Conservation (phyloP, 78 protist genomes). For the Planoprotostelium fungivorum region DNA sequence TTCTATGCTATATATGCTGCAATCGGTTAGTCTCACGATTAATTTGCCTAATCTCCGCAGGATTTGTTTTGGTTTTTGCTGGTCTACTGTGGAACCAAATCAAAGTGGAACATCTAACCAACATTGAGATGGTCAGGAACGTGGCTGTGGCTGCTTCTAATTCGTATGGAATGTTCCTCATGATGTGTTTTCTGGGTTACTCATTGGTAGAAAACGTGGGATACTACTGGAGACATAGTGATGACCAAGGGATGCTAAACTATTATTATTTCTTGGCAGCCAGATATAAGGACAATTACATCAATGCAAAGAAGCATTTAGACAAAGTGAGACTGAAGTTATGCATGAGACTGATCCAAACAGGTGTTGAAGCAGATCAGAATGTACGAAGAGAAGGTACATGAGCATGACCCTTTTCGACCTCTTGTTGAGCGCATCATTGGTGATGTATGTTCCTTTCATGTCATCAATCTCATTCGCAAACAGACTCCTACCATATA, state of each 20-base stretch:
- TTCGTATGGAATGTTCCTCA: not conserved
- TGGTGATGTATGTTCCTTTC: not conserved
- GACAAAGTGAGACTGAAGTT: not conserved
- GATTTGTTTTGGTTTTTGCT: not conserved
- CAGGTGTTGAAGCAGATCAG: not conserved
- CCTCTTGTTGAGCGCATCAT: not conserved
- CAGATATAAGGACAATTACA: not conserved
- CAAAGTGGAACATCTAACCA: too few species aligned
- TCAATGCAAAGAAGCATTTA: not conserved
- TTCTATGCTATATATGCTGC: not conserved
- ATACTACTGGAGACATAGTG: not conserved
- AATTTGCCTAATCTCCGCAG: not conserved
- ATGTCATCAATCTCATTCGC: not conserved
- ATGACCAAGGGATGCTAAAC: not conserved
- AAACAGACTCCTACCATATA: not conserved
- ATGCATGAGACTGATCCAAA: not conserved
- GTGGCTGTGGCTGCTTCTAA: not conserved
- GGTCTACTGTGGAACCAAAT: not conserved
- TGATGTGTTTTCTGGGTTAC: not conserved
- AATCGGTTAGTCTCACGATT: not conserved
- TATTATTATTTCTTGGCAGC: not conserved
- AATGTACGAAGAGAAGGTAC: not conserved
- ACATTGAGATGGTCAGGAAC: not conserved
- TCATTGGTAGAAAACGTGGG: not conserved
- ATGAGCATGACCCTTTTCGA: not conserved